Evolutionary conservation across 352 stramenopile genomes (phyloP).

Genomic region (Pseudoperonospora humuli): DNA sequence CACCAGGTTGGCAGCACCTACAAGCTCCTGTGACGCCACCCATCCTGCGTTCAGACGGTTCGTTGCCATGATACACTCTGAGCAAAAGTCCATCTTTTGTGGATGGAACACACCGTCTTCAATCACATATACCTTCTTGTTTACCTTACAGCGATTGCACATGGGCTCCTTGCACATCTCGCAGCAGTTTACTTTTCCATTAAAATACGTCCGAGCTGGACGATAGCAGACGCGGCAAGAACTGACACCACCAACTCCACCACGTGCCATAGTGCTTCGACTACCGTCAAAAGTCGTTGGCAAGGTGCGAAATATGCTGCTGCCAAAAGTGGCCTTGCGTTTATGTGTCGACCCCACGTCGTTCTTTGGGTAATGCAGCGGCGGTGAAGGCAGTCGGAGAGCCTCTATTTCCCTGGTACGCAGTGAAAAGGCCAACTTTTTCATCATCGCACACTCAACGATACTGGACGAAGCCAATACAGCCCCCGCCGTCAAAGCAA

Average conservation of each 20-base stretch:
- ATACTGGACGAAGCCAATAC: constrained; percentile 31
- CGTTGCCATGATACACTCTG: constrained; percentile 36
- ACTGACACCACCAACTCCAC: background rate
- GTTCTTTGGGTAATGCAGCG: constrained; percentile 16
- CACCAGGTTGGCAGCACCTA: constrained; percentile 7
- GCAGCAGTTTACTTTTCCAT: constrained; percentile 21
- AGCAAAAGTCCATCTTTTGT: constrained; percentile 64
- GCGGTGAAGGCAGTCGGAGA: constrained; percentile 14
- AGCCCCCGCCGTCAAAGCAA: constrained; percentile 40
- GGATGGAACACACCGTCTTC: constrained; percentile 38
- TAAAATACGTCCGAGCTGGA: constrained; percentile 18
- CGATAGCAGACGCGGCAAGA: constrained; percentile 22
- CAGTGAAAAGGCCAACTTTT: constrained; percentile 58
- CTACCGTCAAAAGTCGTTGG: constrained; percentile 19
- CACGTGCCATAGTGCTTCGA: constrained; percentile 14
- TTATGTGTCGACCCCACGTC: constrained; percentile 13
- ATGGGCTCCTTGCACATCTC: constrained; percentile 30
- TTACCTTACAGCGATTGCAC: constrained; percentile 35
- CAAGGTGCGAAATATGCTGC: constrained; percentile 16
- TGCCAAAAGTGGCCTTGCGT: constrained; percentile 16
- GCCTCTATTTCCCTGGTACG: constrained; percentile 24
- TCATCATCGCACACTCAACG: constrained; percentile 56
- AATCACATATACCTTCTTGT: constrained; percentile 44
- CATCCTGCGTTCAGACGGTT: constrained; percentile 41
- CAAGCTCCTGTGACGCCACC: constrained; percentile 50